Evolutionary conservation across 768 basidiomycete species (phyloP), one percentile per base, ranked within the genome.

Genomic region (Boletus subcaerulescens): DNA sequence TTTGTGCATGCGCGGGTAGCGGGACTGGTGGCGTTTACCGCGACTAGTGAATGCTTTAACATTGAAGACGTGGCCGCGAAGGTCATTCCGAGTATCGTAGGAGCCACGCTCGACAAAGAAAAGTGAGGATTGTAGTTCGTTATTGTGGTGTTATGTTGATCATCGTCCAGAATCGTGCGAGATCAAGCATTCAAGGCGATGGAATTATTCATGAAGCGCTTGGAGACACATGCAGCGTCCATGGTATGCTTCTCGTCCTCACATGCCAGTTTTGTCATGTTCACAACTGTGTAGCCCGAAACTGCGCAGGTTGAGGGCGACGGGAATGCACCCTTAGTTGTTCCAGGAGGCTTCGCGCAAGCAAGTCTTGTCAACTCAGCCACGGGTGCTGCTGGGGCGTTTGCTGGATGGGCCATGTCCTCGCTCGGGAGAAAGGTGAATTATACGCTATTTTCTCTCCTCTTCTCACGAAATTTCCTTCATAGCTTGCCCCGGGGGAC

Each of bases 331-430:
- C 64, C 56, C 4, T 17, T 59, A 57, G 20, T 74, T 62, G 50
- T 73, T 51, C 58, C 73, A 32, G 64, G 68, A n/a, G 63, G 63
- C 8, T 62, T 69, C 39, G 64, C 59, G 44, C 59, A 65, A 53
- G 56, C 59, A 44, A 62, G 78, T 12, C 72, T 97, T 3, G 91
- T 91, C 15, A 93, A 86, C 60, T 86, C 86, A 5, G 93, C 96
- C 0, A 86, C 93, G 0, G 94, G 93, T 0, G 95, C 94, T 3
- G 96, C 95, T 17, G 88, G 91, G 9, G 89, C 87, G 17, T 74
- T 99, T 4, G 95, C 96, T 14, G 93, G 94, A 7, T 98, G 96
- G 96, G 96, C 96, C 2, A 92, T 98, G 41, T 89, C 93, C 5
- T 93, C 90, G 0, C 64, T 98, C 0, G 86, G 89, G 26, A 94